A percentile compares a stretch with the other conserved stretches of the same genome.
Conservation (phyloP, 768 basidiomycete species). For the Clathrus columnatus region DNA sequence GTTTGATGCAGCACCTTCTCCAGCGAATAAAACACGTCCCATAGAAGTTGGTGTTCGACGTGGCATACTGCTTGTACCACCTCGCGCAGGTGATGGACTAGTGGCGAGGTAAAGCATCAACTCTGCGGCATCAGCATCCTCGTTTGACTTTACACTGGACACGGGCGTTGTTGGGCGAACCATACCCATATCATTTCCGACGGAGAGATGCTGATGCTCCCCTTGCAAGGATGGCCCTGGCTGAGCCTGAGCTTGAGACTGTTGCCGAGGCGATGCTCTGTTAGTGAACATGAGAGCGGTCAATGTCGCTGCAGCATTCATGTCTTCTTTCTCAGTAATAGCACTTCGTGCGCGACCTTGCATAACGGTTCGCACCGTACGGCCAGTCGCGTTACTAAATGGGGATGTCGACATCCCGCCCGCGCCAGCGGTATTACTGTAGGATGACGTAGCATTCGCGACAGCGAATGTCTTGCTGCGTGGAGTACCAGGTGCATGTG, state of each 20-base stretch:
- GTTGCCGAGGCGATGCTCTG: constrained; percentile 22
- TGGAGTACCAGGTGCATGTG: background rate
- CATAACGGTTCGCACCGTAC: constrained; percentile 38
- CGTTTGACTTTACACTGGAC: constrained; percentile 40
- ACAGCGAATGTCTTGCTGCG: constrained; percentile 4
- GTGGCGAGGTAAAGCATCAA: constrained; percentile 79
- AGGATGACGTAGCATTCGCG: constrained; percentile 11
- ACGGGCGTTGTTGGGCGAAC: constrained; percentile 26
- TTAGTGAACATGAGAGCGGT: constrained; percentile 62
- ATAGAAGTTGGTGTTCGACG: background rate
- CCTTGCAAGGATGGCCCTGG: background rate
- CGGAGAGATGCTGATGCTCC: too few relatives aligned
- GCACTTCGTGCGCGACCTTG: constrained; percentile 6
- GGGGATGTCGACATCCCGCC: constrained; percentile 12
- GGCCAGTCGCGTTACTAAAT: constrained; percentile 13
- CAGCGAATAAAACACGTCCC: constrained; percentile 7
- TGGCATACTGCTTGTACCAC: constrained; percentile 29
- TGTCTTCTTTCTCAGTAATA: constrained; percentile 40
- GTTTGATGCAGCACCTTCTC: too few relatives aligned
- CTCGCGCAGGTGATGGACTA: constrained; percentile 71
- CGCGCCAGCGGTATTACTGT: constrained; percentile 22
- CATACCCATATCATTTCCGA: background rate
- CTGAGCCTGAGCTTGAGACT: constrained; percentile 8
- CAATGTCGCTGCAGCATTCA: constrained; percentile 76
- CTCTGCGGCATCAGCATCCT: constrained; percentile 77